Percentiles rank a stretch among this genome's conserved stretches.
Evolutionary conservation across 352 stramenopile genomes (phyloP).

Genomic region (Phytophthora hibernalis): DNA sequence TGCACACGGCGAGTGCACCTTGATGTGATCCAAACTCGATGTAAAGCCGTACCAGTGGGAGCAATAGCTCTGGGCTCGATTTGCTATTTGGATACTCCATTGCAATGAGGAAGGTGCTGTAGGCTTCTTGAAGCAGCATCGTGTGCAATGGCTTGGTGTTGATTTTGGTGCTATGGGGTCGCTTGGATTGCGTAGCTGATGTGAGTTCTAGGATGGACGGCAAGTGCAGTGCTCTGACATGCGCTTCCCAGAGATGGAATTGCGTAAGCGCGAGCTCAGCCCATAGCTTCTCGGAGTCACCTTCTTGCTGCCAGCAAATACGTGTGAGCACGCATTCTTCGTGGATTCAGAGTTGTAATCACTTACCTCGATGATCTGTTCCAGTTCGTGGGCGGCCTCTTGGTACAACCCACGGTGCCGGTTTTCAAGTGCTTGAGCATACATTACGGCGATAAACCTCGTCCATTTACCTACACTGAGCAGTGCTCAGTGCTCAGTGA

Average conservation of each 20-base stretch:
- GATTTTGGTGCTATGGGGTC: conserved; percentile 7
- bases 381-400: conserved; percentile 45
- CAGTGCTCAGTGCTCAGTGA: no score
- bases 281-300: conserved; percentile 66
- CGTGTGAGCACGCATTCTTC: conserved; percentile 4
- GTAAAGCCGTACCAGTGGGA: conserved; percentile 71
- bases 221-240: conserved; percentile 51
- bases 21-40: conserved; percentile 69
- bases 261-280: conserved; percentile 63
- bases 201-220: conserved; percentile 31
- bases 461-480: no score
- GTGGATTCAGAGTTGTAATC: not conserved
- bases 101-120: conserved; percentile 80
- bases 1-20: conserved; percentile 73
- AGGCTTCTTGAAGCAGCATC: conserved; percentile 53
- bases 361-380: conserved; percentile 57
- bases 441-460: no score
- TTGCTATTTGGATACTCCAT: conserved; percentile 84
- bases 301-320: conserved; percentile 46
- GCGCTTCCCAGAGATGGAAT: conserved; percentile 64
- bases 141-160: conserved; percentile 28
- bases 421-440: conserved; percentile 42
- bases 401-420: conserved; percentile 49
- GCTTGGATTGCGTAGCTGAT: conserved; percentile 13
- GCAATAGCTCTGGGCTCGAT: conserved; percentile 56